Conservation (phyloP, 2,329 filamentous ascomycete species). For the Colletotrichum truncatum region DNA sequence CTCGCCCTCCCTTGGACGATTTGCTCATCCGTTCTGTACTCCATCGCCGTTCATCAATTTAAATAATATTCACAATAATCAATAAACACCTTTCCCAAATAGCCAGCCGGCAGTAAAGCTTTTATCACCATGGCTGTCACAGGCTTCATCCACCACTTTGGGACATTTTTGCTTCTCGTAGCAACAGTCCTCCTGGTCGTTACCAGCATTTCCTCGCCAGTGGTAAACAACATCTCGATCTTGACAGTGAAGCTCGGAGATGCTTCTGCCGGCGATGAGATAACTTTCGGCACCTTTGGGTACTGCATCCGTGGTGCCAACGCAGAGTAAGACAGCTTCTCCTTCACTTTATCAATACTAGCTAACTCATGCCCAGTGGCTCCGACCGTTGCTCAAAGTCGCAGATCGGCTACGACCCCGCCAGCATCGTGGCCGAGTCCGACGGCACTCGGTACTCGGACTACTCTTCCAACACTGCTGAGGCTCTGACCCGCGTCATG, state of each 20-base stretch:
- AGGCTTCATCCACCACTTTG: conserved; percentile 64
- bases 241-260: conserved; percentile 60
- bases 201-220: conserved; percentile 66
- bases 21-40: conserved; percentile 1
- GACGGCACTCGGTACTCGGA: conserved; percentile 51
- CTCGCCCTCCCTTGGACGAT: conserved; percentile 10
- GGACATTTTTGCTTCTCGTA: conserved; percentile 65
- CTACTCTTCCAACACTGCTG: conserved; percentile 53
- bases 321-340: conserved; percentile 33
- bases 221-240: conserved; percentile 63
- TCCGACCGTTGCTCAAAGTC: conserved; percentile 58
- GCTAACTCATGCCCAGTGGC: conserved; percentile 32
- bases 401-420: conserved; percentile 65
- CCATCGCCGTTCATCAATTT: neutral
- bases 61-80: neutral
- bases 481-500: conserved; percentile 65
- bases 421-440: conserved; percentile 49
- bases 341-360: neutral
- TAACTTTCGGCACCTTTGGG: conserved; percentile 70
- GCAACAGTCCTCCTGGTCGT: conserved; percentile 66
- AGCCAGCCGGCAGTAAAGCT: conserved; percentile 16
- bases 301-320: conserved; percentile 53
- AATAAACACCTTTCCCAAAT: neutral
- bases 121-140: conserved; percentile 55
- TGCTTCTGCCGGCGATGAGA: conserved; percentile 41